These are phyloP conservation scores for Dalbergia cultrata DNA, from an alignment of 306 rosid species.

Conservation along the genomic window DNA sequence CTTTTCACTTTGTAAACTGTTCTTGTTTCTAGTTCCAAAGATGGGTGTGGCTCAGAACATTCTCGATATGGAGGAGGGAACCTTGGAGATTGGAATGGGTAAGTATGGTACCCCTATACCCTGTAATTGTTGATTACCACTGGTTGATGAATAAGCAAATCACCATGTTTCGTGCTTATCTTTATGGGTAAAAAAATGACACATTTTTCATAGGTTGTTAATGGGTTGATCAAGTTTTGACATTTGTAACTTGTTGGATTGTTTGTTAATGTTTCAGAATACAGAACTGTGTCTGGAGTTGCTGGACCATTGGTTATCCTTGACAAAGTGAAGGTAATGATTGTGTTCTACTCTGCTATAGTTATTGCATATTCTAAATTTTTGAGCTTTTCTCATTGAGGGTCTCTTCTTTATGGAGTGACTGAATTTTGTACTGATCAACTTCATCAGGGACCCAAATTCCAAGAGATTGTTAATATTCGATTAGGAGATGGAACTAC, in stretches of 20 bases:
- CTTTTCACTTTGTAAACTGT: background rate
- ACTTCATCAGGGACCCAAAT: slow-evolving; percentile 87
- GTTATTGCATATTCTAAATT: slow-evolving; percentile 9
- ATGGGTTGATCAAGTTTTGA: slow-evolving; percentile 27
- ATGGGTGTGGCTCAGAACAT: slow-evolving; percentile 75
- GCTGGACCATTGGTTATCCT: slow-evolving; percentile 99
- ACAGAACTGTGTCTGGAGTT: slow-evolving; percentile 99
- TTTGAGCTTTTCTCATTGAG: slow-evolving; percentile 39
- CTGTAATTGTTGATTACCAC: slow-evolving; percentile 1
- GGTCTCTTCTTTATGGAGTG: slow-evolving; percentile 24
- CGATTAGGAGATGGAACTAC: slow-evolving; percentile 93
- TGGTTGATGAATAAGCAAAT: background rate
- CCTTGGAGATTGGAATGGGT: slow-evolving; percentile 97
- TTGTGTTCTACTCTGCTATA: background rate
- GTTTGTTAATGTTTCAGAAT: slow-evolving; percentile 65
- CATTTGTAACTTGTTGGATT: slow-evolving; percentile 25
- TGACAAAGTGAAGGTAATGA: slow-evolving; percentile 93
- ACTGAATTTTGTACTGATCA: slow-evolving; percentile 29
- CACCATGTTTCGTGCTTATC: background rate
- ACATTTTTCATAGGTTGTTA: background rate
- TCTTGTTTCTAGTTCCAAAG: slow-evolving; percentile 40
- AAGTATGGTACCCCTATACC: slow-evolving; percentile 40
- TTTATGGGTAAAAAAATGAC: background rate
- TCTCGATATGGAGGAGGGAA: slow-evolving; percentile 72
- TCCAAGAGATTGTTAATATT: slow-evolving; percentile 97